A percentile compares a stretch with the other conserved stretches of the same genome.
These are phyloP conservation scores for Phytopythium ostracodes DNA, from an alignment of 352 stramenopile species.

Conservation along the genomic window DNA sequence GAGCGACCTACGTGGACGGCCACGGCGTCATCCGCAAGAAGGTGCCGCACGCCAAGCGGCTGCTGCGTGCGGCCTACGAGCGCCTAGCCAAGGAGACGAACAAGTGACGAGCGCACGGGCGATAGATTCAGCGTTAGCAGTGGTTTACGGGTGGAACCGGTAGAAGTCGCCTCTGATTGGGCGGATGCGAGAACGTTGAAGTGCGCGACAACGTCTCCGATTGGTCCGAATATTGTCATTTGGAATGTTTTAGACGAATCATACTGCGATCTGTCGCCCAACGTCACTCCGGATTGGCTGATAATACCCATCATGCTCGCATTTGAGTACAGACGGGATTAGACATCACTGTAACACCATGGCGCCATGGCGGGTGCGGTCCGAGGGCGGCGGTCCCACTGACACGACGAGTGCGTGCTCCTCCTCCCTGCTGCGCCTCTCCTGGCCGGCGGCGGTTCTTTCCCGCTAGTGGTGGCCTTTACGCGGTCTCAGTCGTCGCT, in stretches of 20 bases:
- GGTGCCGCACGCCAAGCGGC: slow-evolving; percentile 53
- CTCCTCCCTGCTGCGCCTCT: background rate
- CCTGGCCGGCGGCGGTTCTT: too few relatives aligned
- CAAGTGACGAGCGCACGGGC: background rate
- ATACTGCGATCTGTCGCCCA: too few relatives aligned
- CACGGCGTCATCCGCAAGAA: slow-evolving; percentile 63
- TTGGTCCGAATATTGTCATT: background rate
- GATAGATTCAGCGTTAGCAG: background rate
- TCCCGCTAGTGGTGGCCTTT: too few relatives aligned
- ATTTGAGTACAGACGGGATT: too few relatives aligned
- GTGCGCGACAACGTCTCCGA: background rate
- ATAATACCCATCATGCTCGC: background rate
- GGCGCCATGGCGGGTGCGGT: background rate
- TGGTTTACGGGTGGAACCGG: background rate
- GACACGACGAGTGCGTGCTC: background rate
- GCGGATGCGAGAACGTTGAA: background rate
- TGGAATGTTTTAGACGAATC: too few relatives aligned
- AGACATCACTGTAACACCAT: too few relatives aligned
- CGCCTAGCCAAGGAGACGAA: background rate
- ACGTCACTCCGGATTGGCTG: background rate
- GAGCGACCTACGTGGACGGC: slow-evolving; percentile 55
- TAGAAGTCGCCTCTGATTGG: background rate
- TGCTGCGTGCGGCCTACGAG: slow-evolving; percentile 42
- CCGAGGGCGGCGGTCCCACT: background rate
- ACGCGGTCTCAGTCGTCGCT: background rate